phyloP scores from a whole-genome alignment of 495 filamentous ascomycete species.

The Daldinia vernicosa region DNA sequence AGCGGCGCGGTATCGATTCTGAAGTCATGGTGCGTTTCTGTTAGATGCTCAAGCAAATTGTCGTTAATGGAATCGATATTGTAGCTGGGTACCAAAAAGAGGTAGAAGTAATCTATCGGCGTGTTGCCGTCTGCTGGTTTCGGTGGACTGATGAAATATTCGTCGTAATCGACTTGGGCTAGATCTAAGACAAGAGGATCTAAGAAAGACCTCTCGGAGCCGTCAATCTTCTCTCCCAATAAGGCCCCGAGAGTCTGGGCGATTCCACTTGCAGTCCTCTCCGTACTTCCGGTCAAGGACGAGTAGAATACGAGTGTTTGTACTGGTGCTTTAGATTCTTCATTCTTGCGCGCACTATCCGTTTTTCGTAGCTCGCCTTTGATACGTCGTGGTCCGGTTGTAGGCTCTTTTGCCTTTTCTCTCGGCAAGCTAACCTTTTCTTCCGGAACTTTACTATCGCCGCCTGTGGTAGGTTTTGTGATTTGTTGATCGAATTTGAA shows the following conservation, averaged over 20 bases:
- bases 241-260: slow-evolving; percentile 58
- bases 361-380: slow-evolving; percentile 55
- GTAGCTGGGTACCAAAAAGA: slow-evolving; percentile 85
- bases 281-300: slow-evolving; percentile 82
- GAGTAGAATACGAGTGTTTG: slow-evolving; percentile 89
- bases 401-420: slow-evolving; percentile 34
- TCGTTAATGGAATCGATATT: slow-evolving; percentile 90
- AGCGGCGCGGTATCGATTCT: slow-evolving; percentile 90
- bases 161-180: slow-evolving; percentile 86
- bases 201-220: slow-evolving; percentile 52
- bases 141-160: slow-evolving; percentile 78
- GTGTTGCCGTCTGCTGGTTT: slow-evolving; percentile 54
- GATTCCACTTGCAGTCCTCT: slow-evolving; percentile 69
- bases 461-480: slow-evolving; percentile 23
- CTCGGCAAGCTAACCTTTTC: slow-evolving; percentile 24
- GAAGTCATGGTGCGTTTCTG: slow-evolving; percentile 95
- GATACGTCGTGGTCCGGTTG: slow-evolving; percentile 57
- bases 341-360: slow-evolving; percentile 29
- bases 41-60: slow-evolving; percentile 80
- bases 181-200: slow-evolving; percentile 78
- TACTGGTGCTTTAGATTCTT: slow-evolving; percentile 52
- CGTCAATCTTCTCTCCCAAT: slow-evolving; percentile 38
- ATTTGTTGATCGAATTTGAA: slow-evolving; percentile 40
- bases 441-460: slow-evolving; percentile 29
- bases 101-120: slow-evolving; percentile 73